Base-by-base conservation (phyloP, 2,329 filamentous ascomycete species). In the Diaporthe nobilis region DNA sequence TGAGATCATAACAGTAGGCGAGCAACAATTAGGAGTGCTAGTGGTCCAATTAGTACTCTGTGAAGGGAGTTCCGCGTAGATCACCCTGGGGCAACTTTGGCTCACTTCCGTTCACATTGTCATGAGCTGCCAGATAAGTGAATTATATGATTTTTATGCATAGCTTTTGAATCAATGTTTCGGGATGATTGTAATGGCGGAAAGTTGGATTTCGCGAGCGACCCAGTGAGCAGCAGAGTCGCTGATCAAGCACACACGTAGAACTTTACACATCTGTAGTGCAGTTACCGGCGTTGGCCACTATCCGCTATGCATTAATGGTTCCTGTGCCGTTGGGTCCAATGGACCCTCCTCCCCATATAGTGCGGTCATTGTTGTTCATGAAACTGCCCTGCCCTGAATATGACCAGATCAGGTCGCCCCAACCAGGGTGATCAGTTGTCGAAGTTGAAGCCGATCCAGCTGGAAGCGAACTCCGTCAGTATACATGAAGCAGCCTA, bases 401-500 rank as follows among this genome's bases (percentile, higher is more conserved):
- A 72, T 81, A 81, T 9, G 79, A 77, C 80, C 79, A 82, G 57
- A 83, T 79, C 61, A 83, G 73, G 71, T 81, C 79, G 13, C 82
- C 81, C 82, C 82, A 83, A 67, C 81, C 80, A 1, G 81, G 81
- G 65, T 74, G 80, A 78, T 72, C 75, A 68, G 44, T 77, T 67
- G 53, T 58, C 39, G 34, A 44, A 25, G 51, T 31, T 51, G 39
- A 65, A 25, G 60, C 60, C n/a, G 60, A 65, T 44, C 60, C 60
- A 65, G 60, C 60, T 65, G 13, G 17, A 2, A 0, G 39, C 13
- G 10, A 31, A 47, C 1, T 6, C 12, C 0, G 39, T 65, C 7
- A 47, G 60, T 31, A 65, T 9, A 47, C n/a, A 13, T 13, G 39
- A 47, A 65, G 15, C n/a, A 47, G 4, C 0, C 28, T 28, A 28